These are phyloP conservation scores for Hirsutella minnesotensis DNA, from an alignment of 2,329 filamentous ascomycete species.

Conservation along the genomic window DNA sequence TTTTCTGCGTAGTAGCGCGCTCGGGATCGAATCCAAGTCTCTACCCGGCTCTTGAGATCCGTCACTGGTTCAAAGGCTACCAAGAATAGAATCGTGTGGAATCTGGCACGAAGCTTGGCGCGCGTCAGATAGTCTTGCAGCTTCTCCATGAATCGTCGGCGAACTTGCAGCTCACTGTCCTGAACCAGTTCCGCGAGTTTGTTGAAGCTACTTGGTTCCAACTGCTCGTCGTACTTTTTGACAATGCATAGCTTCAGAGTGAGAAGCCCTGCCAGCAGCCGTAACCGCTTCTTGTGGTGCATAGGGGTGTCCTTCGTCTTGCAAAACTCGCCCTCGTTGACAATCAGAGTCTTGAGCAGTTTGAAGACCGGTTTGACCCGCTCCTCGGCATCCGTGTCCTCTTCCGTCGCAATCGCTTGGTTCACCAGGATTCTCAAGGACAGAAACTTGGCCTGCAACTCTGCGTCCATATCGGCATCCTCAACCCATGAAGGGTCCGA, in stretches of 20 bases:
- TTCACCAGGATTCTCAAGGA: slow-evolving; percentile 82
- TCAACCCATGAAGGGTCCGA: slow-evolving; percentile 54
- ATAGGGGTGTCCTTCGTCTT: slow-evolving; percentile 64
- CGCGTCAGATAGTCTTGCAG: slow-evolving; percentile 83
- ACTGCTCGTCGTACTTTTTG: slow-evolving; percentile 62
- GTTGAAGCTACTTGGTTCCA: slow-evolving; percentile 68
- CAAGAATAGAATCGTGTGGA: slow-evolving; percentile 82
- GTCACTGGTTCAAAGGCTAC: slow-evolving; percentile 77
- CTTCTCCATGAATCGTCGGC: slow-evolving; percentile 68
- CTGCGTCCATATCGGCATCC: slow-evolving; percentile 60
- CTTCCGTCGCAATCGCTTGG: slow-evolving; percentile 53
- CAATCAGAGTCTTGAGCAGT: slow-evolving; percentile 65
- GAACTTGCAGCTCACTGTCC: slow-evolving; percentile 61
- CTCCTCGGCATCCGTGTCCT: slow-evolving; percentile 40
- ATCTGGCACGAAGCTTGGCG: slow-evolving; percentile 57
- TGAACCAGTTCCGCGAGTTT: slow-evolving; percentile 70
- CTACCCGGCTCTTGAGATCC: slow-evolving; percentile 61
- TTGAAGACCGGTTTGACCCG: slow-evolving; percentile 61
- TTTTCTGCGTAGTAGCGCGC: slow-evolving; percentile 50
- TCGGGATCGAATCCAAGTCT: slow-evolving; percentile 83
- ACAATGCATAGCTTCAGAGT: slow-evolving; percentile 74
- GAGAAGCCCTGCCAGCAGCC: slow-evolving; percentile 69
- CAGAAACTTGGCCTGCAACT: slow-evolving; percentile 72
- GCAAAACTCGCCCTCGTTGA: slow-evolving; percentile 67
- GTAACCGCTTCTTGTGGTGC: slow-evolving; percentile 68